Conservation (phyloP, 495 filamentous ascomycete species). For the Hypoxylon trugodes region DNA sequence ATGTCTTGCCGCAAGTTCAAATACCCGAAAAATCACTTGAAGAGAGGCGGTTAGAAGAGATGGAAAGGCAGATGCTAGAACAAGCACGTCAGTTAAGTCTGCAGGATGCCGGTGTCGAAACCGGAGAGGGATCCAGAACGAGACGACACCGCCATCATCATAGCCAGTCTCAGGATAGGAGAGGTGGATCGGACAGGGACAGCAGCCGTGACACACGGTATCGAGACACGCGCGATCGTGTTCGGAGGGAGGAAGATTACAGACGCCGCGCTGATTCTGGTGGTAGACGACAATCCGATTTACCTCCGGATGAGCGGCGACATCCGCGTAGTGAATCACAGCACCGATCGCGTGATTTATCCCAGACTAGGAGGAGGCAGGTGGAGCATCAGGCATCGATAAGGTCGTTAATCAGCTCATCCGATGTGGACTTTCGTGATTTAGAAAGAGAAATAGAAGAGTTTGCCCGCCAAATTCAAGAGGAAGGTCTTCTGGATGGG, state of each 20-base stretch:
- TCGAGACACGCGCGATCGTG: constrained; percentile 31
- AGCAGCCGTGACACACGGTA: constrained; percentile 41
- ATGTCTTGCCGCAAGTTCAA: constrained; percentile 68
- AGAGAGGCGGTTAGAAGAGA: constrained; percentile 63
- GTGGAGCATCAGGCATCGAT: constrained; percentile 88
- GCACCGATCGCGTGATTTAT: constrained; percentile 47
- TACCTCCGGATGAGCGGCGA: constrained; percentile 44
- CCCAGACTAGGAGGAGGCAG: constrained; percentile 55
- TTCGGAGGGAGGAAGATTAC: constrained; percentile 41
- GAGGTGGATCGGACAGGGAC: constrained; percentile 44
- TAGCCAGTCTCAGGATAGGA: constrained; percentile 53
- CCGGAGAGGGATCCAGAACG: constrained; percentile 48
- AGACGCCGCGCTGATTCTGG: constrained; percentile 44
- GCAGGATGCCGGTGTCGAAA: constrained; percentile 64
- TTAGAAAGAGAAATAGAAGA: constrained; percentile 77
- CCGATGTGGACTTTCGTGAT: constrained; percentile 74
- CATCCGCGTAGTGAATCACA: constrained; percentile 48
- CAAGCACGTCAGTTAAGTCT: constrained; percentile 77
- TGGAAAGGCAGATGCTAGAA: constrained; percentile 73
- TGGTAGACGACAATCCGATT: constrained; percentile 42
- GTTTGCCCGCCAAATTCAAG: constrained; percentile 86
- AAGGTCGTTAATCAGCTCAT: constrained; percentile 79
- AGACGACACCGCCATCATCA: constrained; percentile 55
- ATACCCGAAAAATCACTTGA: constrained; percentile 51
- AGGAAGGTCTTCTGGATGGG: constrained; percentile 85